These are phyloP conservation scores for Schwanniomyces etchellsii DNA, from an alignment of 1,139 yeast species.

Conservation along the genomic window DNA sequence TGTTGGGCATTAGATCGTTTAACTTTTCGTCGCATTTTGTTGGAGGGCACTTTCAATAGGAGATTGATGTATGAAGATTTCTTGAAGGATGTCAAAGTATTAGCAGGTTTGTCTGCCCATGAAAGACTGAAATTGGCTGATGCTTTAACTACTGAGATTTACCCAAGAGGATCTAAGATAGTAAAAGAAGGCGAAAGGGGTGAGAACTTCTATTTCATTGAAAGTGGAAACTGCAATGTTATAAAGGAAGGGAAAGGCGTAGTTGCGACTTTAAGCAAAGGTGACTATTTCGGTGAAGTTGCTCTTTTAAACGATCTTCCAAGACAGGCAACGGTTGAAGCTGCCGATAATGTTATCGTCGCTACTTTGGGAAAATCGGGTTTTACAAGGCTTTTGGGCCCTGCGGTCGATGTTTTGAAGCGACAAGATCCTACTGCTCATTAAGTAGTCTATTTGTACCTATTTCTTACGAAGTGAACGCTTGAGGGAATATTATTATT, in stretches of 20 bases:
- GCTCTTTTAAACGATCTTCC: slow-evolving; percentile 89
- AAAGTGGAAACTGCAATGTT: slow-evolving; percentile 80
- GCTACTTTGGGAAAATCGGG: slow-evolving; percentile 91
- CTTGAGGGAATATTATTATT: no score
- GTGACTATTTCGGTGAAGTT: slow-evolving; percentile 95
- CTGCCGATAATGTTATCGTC: slow-evolving; percentile 70
- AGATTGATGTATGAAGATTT: slow-evolving; percentile 88
- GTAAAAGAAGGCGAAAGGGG: slow-evolving; percentile 89
- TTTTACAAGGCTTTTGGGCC: slow-evolving; percentile 89
- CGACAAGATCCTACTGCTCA: slow-evolving; percentile 68
- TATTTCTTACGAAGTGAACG: no score
- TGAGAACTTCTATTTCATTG: slow-evolving; percentile 86
- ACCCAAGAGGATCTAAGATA: slow-evolving; percentile 66
- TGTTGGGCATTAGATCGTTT: slow-evolving; percentile 91
- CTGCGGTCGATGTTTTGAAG: slow-evolving; percentile 76
- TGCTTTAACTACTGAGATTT: slow-evolving; percentile 78
- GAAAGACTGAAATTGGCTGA: slow-evolving; percentile 93
- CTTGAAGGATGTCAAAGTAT: slow-evolving; percentile 79
- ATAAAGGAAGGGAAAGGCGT: slow-evolving; percentile 53
- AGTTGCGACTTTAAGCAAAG: slow-evolving; percentile 60
- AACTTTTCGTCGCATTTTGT: slow-evolving; percentile 85
- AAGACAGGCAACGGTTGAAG: slow-evolving; percentile 89
- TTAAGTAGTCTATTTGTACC: no score
- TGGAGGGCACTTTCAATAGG: slow-evolving; percentile 87
- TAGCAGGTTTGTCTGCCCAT: slow-evolving; percentile 65